Conservation (phyloP, 495 filamentous ascomycete species). For the Podospora pseudopauciseta region DNA sequence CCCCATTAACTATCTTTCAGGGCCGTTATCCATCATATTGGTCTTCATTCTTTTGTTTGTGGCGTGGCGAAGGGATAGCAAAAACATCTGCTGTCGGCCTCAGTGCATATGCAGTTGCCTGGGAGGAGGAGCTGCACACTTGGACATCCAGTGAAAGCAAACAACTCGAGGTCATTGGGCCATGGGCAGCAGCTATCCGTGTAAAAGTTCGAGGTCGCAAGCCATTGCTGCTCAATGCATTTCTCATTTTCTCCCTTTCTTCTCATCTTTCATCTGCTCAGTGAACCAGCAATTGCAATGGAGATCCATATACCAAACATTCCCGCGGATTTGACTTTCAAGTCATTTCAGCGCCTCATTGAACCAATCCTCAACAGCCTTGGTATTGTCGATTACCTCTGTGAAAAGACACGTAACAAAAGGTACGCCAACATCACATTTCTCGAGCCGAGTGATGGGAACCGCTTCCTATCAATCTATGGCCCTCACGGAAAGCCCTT, state of each 20-base stretch:
- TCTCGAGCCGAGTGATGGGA: conserved; percentile 34
- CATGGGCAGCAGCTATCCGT: not conserved
- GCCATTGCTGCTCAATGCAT: not conserved
- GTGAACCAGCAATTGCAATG: conserved; percentile 20
- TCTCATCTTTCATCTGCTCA: no score
- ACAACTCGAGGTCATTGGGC: not conserved
- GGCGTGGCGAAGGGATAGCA: not conserved
- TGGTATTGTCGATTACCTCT: conserved; percentile 34
- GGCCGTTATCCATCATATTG: no score
- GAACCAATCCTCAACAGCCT: conserved; percentile 32
- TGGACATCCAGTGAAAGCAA: not conserved
- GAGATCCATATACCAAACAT: conserved; percentile 43
- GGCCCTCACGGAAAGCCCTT: conserved; percentile 27
- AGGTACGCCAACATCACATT: conserved; percentile 35
- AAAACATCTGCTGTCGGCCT: not conserved
- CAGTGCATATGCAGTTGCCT: not conserved
- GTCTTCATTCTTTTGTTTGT: no score
- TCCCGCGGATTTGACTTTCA: conserved; percentile 33
- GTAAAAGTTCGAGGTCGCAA: not conserved
- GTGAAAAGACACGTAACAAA: conserved; percentile 32
- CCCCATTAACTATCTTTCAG: no score
- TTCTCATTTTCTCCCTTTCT: not conserved
- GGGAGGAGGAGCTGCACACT: not conserved
- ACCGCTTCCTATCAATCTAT: conserved; percentile 34
- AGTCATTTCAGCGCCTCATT: conserved; percentile 34